Evolutionary conservation across 495 filamentous ascomycete genomes (phyloP).

Genomic region (Penicillium salamii): DNA sequence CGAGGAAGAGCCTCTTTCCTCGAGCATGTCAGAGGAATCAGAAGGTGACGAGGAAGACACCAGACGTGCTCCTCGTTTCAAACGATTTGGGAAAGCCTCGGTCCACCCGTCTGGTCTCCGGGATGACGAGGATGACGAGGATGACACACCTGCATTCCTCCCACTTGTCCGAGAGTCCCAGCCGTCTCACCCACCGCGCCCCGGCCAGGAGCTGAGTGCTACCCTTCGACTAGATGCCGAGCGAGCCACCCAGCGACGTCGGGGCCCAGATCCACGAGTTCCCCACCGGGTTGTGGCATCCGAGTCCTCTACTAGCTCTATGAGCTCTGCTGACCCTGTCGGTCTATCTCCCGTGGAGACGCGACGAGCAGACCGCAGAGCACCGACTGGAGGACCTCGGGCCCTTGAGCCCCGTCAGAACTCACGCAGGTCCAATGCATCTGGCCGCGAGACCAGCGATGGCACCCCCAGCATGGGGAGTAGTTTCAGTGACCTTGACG

Average conservation of each 20-base stretch:
- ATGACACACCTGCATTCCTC: conserved; percentile 68
- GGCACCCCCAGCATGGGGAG: conserved; percentile 95
- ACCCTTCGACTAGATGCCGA: conserved; percentile 56
- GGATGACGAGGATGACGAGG: conserved; percentile 47
- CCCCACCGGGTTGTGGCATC: conserved; percentile 42
- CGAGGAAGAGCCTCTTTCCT: conserved; percentile 34
- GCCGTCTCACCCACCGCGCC: conserved; percentile 19
- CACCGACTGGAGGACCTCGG: conserved; percentile 48
- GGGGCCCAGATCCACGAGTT: conserved; percentile 23
- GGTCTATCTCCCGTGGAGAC: conserved; percentile 17
- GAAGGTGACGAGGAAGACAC: conserved; percentile 51
- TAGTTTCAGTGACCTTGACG: conserved; percentile 95
- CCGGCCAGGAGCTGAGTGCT: conserved; percentile 54
- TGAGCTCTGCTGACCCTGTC: conserved; percentile 40
- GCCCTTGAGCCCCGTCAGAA: conserved; percentile 57
- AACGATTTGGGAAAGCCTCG: conserved; percentile 41
- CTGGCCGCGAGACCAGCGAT: conserved; percentile 69
- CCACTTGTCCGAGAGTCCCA: conserved; percentile 51
- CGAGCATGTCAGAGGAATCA: conserved; percentile 47
- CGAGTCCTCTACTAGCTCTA: conserved; percentile 62
- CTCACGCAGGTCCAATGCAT: conserved; percentile 48
- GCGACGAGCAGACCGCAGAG: conserved; percentile 14
- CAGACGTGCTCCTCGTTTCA: conserved; percentile 26
- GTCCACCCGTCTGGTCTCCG: conserved; percentile 31
- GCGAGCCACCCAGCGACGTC: conserved; percentile 36